Percentiles rank a stretch among this genome's conserved stretches.
Conservation (phyloP, 1,139 yeast species). For the Debaryomyces robertsiae region DNA sequence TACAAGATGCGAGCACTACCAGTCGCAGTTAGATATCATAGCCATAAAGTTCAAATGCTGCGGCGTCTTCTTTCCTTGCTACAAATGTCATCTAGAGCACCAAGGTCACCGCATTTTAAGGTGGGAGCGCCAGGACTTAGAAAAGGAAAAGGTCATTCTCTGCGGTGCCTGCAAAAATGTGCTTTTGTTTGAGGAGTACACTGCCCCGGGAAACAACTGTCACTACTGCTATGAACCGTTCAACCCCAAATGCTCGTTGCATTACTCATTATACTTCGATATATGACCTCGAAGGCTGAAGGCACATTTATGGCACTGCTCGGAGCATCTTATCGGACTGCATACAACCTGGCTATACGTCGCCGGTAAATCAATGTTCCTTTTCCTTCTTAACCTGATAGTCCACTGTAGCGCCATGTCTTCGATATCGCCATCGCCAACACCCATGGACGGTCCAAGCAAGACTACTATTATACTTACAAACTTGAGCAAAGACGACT, state of each 20-base stretch:
- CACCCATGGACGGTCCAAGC: constrained; percentile 1
- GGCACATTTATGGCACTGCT: background rate
- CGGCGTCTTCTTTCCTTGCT: constrained; percentile 40
- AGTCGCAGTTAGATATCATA: constrained; percentile 37
- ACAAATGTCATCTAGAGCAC: constrained; percentile 36
- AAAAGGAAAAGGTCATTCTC: constrained; percentile 27
- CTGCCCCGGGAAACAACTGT: constrained; percentile 21
- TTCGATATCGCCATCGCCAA: constrained; percentile 6
- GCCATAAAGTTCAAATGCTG: constrained; percentile 49
- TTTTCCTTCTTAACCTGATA: background rate
- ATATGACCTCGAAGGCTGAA: background rate
- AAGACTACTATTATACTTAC: constrained; percentile 44
- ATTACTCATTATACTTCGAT: constrained; percentile 41
- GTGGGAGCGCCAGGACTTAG: constrained; percentile 23
- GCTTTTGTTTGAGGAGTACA: constrained; percentile 33
- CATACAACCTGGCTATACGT: background rate
- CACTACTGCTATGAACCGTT: constrained; percentile 30
- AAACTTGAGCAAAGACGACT: constrained; percentile 36
- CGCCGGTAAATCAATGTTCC: background rate
- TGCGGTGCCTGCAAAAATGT: constrained; percentile 41
- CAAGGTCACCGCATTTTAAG: constrained; percentile 20
- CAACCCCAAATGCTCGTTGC: constrained; percentile 43
- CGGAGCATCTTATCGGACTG: background rate
- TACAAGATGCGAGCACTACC: constrained; percentile 46
- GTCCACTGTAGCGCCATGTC: background rate